Evolutionary conservation across 371 early-diverging fungal species (phyloP).

Genomic region (Mucor saturninus): DNA sequence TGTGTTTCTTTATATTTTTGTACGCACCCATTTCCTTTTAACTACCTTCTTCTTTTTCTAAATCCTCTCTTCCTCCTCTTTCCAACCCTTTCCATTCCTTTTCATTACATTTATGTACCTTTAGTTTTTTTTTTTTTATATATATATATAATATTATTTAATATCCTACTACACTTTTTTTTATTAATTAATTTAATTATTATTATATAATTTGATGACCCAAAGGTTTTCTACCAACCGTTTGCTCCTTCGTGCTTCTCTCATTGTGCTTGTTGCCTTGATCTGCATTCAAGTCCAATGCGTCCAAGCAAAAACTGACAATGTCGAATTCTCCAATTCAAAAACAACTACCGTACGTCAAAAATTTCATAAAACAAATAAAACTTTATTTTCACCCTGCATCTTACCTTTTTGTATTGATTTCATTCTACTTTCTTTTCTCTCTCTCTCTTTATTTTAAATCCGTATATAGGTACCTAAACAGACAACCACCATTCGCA

Average conservation of each 20-base stretch:
- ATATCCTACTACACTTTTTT: no score
- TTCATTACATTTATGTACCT: constrained; percentile 6
- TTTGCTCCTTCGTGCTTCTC: constrained; percentile 5
- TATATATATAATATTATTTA: no score
- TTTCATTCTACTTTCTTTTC: no score
- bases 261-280: constrained; percentile 7
- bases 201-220: constrained; percentile 9
- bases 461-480: no score
- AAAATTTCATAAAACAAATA: not conserved
- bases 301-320: constrained; percentile 1
- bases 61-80: not conserved
- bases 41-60: not conserved
- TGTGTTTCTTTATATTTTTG: constrained; percentile 9
- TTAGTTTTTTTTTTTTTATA: constrained; percentile 2
- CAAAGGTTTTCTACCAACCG: constrained; percentile 5
- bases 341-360: not conserved
- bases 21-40: not conserved
- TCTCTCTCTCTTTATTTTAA: no score
- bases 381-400: no score
- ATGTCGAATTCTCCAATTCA: not conserved
- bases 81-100: constrained; percentile 15
- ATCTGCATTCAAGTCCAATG: constrained; percentile 8
- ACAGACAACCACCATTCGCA: no score
- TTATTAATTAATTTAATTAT: no score
- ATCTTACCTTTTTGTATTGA: no score